Conservation (phyloP, 108 stramenopile genomes). For the Nitzschia inconspicua region DNA sequence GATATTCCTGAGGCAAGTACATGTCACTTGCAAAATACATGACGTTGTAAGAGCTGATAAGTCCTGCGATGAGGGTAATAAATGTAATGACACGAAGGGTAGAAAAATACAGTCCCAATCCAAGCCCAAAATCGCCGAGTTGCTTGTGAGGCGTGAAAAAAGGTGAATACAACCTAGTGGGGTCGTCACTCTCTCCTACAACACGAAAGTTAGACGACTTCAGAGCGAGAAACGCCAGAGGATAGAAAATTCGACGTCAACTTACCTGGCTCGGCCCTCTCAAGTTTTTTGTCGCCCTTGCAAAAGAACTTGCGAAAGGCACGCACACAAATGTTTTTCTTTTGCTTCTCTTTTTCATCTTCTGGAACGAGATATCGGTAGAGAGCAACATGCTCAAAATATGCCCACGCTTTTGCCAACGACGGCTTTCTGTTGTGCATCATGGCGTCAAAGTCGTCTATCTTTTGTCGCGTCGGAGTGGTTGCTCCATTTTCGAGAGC, state of each 20-base stretch:
- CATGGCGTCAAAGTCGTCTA: neutral
- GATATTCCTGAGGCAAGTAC: conserved; percentile 31
- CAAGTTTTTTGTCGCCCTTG: conserved; percentile 39
- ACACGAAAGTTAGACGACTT: too few relatives aligned
- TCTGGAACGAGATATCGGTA: conserved; percentile 49
- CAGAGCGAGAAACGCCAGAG: too few relatives aligned
- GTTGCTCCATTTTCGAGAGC: neutral
- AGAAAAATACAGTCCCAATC: conserved; percentile 77
- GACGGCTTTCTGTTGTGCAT: conserved; percentile 16
- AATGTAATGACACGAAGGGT: conserved; percentile 58
- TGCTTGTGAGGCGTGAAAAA: conserved; percentile 56
- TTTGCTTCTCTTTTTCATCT: conserved; percentile 10
- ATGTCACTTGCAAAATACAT: conserved; percentile 58
- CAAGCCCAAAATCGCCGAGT: conserved; percentile 57
- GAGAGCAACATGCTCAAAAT: conserved; percentile 86
- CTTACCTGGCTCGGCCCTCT: conserved; percentile 14
- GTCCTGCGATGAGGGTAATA: conserved; percentile 59
- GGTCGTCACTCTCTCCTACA: conserved; percentile 53
- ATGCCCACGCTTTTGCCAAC: conserved; percentile 75
- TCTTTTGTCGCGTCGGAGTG: neutral
- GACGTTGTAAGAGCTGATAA: conserved; percentile 65
- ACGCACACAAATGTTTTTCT: conserved; percentile 11
- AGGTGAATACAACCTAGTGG: conserved; percentile 64
- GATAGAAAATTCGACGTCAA: too few relatives aligned
- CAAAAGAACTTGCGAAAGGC: conserved; percentile 18